Evolutionary conservation across 2,329 filamentous ascomycete species (phyloP).

Genomic region (Clonostachys byssicola): DNA sequence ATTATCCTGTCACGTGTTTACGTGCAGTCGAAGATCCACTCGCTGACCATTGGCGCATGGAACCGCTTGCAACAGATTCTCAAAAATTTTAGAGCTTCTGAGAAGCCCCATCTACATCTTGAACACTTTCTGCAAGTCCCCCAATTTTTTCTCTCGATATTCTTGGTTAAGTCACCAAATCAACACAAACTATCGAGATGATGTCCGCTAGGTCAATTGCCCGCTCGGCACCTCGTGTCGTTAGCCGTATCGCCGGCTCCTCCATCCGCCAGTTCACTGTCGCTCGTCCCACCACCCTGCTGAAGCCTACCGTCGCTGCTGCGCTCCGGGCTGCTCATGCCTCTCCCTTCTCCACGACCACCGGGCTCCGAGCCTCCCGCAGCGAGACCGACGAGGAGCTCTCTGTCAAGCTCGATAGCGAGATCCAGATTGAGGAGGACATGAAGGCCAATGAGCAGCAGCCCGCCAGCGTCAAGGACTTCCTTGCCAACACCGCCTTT

Average conservation of each 20-base stretch:
- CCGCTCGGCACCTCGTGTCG: constrained; percentile 62
- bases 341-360: constrained; percentile 45
- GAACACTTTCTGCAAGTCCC: too few relatives aligned
- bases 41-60: too few relatives aligned
- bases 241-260: constrained; percentile 52
- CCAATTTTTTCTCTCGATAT: too few relatives aligned
- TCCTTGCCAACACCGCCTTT: constrained; percentile 81
- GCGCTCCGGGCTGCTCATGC: constrained; percentile 30
- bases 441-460: constrained; percentile 69
- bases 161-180: too few relatives aligned
- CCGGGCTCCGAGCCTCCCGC: constrained; percentile 32
- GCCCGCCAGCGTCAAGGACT: constrained; percentile 78
- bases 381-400: constrained; percentile 72
- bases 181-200: constrained; percentile 44
- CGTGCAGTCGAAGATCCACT: too few relatives aligned
- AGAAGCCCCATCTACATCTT: too few relatives aligned
- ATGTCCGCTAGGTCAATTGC: constrained; percentile 63
- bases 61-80: too few relatives aligned
- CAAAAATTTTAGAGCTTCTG: too few relatives aligned
- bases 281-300: constrained; percentile 35
- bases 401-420: constrained; percentile 77
- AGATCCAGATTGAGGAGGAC: constrained; percentile 80
- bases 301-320: constrained; percentile 14
- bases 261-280: constrained; percentile 43
- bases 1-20: too few relatives aligned